Evolutionary conservation across 2,329 filamentous ascomycete genomes (phyloP), one percentile per base, ranked within the genome.

Genomic region (Clonostachys sp.): DNA sequence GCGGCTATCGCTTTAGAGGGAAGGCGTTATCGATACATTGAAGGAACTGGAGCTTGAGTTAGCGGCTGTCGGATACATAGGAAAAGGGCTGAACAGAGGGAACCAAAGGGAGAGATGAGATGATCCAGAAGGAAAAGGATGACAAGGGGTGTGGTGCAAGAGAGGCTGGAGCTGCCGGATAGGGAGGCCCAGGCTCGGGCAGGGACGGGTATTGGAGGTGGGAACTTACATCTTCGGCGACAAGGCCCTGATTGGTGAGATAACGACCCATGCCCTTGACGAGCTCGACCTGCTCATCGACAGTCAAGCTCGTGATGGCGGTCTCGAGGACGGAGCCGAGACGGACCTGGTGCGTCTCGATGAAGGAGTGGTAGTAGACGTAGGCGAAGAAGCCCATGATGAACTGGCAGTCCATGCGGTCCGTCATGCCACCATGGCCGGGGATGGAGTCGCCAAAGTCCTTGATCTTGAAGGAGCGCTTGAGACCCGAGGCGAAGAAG

Each of bases 391-490:
- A 94, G 9, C 94, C 94, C 94, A 99, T 99, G 74, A 97, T 97
- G 72, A 99, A 99, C 64, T 99, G 94, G 67, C 94, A 99, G 64
- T 99, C 94, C 92, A 99, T 97, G 52, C 94, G 88, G 65, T 99
- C 94, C 14, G 94, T 99, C 73, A 99, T 97, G 57, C 94, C 94
- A 51, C 94, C 94, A 61, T 99, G 94, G 18, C 94, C 94, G 2
- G 94, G 94, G 57, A 99, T 99, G 2, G 91, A 95, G 68, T 99
- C 89, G 56, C 94, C 94, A 71, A 99, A 99, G 72, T 99, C 94
- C 78, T 99, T 99, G 78, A 99, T 95, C 74, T 99, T 97, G 75
- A 99, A 99, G 5, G 92, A 96, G 33, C 94, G 89, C 80, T 99
- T 99, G 49, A 99, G 80, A 1, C 94, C 94, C 3, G 91, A 96